Percentiles rank a stretch among this genome's conserved stretches.
Conservation (phyloP, 768 basidiomycete genomes). For the Scleroderma citrinum region DNA sequence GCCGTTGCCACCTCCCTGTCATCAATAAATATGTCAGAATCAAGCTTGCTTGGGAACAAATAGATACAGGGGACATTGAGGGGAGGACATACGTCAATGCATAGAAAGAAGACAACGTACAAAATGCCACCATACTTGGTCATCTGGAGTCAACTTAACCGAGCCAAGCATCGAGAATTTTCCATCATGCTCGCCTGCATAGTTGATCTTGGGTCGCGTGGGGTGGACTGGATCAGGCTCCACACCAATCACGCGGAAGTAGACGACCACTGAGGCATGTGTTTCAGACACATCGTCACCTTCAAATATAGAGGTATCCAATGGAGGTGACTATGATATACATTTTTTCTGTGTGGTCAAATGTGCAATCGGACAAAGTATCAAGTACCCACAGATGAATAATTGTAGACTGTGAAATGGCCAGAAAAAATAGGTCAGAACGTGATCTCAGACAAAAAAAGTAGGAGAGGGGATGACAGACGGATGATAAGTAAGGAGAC, state of each 20-base stretch:
- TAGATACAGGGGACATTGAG: no score
- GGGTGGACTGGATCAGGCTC: constrained; percentile 44
- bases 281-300: constrained; percentile 46
- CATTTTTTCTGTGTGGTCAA: constrained; percentile 1
- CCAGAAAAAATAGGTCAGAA: constrained; percentile 6
- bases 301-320: constrained; percentile 46
- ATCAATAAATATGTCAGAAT: constrained; percentile 2
- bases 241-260: constrained; percentile 36
- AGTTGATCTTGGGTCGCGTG: constrained; percentile 46
- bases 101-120: constrained; percentile 34
- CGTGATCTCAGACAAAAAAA: no score
- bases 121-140: constrained; percentile 58
- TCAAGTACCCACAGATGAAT: constrained; percentile 21
- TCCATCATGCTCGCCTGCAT: constrained; percentile 46
- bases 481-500: no score
- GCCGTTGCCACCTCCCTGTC: not conserved
- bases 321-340: constrained; percentile 20
- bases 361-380: not conserved
- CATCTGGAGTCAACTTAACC: constrained; percentile 52
- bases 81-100: not conserved
- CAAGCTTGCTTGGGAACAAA: no score
- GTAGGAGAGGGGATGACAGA: no score
- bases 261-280: constrained; percentile 43
- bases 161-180: constrained; percentile 46
- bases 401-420: constrained; percentile 42